Evolutionary conservation across 1,284 basidiomycete species (phyloP).

Genomic region (Apiotrichum brassicae): DNA sequence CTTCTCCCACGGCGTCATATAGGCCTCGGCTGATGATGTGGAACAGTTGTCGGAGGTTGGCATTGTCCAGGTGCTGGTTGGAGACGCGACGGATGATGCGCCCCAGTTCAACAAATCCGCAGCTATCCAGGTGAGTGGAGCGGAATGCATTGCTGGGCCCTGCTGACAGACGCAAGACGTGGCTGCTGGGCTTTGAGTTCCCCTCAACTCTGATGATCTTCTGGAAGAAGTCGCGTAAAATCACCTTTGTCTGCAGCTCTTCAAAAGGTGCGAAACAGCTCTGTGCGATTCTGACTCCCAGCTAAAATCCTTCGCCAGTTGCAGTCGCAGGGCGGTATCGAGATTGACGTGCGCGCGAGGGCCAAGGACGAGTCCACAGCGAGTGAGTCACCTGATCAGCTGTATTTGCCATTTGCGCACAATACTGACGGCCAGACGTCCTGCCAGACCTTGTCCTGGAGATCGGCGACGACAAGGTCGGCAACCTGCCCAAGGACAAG

Average conservation of each 20-base stretch:
- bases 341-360: constrained; percentile 36
- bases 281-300: constrained; percentile 6
- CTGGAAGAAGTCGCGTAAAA: constrained; percentile 52
- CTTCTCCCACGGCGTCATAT: too few relatives aligned
- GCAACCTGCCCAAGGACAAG: constrained; percentile 45
- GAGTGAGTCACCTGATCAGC: constrained; percentile 12
- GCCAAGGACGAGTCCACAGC: constrained; percentile 41
- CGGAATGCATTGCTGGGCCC: neutral
- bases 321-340: constrained; percentile 24
- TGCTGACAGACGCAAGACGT: constrained; percentile 57
- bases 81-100: constrained; percentile 76
- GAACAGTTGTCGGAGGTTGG: constrained; percentile 48
- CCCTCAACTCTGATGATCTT: constrained; percentile 86
- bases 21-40: constrained; percentile 52
- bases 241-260: constrained; percentile 77
- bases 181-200: constrained; percentile 94
- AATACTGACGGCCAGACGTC: constrained; percentile 18
- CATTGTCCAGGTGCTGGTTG: constrained; percentile 68
- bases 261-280: constrained; percentile 64
- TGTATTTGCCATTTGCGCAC: too few relatives aligned
- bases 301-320: constrained; percentile 45
- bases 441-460: constrained; percentile 32
- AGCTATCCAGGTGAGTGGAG: constrained; percentile 67
- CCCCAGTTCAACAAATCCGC: constrained; percentile 81
- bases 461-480: constrained; percentile 37